Evolutionary conservation across 176 grass and related monocot genomes (phyloP).

Genomic region (Hordeum marinum): DNA sequence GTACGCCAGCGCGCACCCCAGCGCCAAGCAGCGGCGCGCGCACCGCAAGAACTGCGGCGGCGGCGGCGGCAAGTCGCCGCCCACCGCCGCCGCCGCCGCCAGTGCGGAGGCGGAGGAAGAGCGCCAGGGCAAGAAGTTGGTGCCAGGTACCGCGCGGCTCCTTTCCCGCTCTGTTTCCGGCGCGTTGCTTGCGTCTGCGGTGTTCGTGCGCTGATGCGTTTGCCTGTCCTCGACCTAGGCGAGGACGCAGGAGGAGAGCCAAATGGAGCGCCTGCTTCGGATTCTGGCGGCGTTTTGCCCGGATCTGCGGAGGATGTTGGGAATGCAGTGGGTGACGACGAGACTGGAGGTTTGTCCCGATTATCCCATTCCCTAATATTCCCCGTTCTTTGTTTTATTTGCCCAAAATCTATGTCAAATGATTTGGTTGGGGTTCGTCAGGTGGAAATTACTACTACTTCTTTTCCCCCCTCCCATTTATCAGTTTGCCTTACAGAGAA

Average conservation of each 20-base stretch:
- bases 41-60: constrained; percentile 63
- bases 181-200: background rate
- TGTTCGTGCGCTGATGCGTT: background rate
- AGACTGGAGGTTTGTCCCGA: constrained; percentile 16
- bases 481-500: background rate
- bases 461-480: background rate
- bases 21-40: constrained; percentile 56
- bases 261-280: constrained; percentile 1
- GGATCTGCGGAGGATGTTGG: constrained; percentile 33
- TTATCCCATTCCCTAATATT: background rate
- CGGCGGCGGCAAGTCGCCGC: constrained; percentile 10
- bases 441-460: background rate
- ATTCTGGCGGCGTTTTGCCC: background rate
- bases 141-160: constrained; percentile 15
- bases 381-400: background rate
- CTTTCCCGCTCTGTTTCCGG: background rate
- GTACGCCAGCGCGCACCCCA: constrained; percentile 50
- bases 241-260: background rate
- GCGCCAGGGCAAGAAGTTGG: background rate
- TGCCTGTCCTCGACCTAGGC: background rate
- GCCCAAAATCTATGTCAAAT: constrained; percentile 13
- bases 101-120: background rate
- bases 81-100: background rate
- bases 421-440: background rate
- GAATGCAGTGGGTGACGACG: background rate